Evolutionary conservation across 306 rosid species (phyloP).

Genomic region (Cicer pinnatifidum): DNA sequence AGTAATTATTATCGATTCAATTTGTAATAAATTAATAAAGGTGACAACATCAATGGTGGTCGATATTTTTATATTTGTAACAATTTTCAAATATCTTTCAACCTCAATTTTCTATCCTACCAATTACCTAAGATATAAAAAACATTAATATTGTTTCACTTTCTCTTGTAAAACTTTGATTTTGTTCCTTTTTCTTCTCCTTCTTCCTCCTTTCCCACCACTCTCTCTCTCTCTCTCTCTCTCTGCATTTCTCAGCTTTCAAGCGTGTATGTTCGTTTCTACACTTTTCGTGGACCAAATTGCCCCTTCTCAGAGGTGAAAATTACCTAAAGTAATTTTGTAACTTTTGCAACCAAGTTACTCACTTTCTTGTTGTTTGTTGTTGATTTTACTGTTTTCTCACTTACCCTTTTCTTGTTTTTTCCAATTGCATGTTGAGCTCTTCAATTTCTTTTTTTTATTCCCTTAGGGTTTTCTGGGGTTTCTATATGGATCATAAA

Average conservation of each 20-base stretch:
- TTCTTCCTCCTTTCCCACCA: slow-evolving; percentile 11
- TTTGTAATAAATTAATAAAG: too few species aligned
- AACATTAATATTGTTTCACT: background rate
- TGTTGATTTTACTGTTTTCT: slow-evolving; percentile 30
- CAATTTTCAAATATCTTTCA: too few species aligned
- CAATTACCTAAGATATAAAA: too few species aligned
- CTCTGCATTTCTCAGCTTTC: slow-evolving; percentile 42
- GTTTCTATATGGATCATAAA: slow-evolving; percentile 28
- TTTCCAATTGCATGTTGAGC: slow-evolving; percentile 42
- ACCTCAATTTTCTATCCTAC: too few species aligned
- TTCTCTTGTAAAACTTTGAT: background rate
- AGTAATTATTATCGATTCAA: too few species aligned
- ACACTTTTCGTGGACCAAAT: slow-evolving; percentile 42
- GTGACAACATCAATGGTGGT: too few species aligned
- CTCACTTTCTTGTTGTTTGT: slow-evolving; percentile 18
- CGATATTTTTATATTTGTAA: too few species aligned
- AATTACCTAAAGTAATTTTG: slow-evolving; percentile 13
- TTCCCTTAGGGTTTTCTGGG: slow-evolving; percentile 49
- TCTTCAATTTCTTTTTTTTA: slow-evolving; percentile 10
- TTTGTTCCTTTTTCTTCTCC: slow-evolving; percentile 17
- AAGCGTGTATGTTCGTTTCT: slow-evolving; percentile 14
- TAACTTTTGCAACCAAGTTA: slow-evolving; percentile 38
- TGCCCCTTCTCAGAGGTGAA: slow-evolving; percentile 42
- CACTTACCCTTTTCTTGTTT: slow-evolving; percentile 44
- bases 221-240: slow-evolving; percentile 28